Conservation (phyloP, 441 rosid species). For the Manihot esculenta region DNA sequence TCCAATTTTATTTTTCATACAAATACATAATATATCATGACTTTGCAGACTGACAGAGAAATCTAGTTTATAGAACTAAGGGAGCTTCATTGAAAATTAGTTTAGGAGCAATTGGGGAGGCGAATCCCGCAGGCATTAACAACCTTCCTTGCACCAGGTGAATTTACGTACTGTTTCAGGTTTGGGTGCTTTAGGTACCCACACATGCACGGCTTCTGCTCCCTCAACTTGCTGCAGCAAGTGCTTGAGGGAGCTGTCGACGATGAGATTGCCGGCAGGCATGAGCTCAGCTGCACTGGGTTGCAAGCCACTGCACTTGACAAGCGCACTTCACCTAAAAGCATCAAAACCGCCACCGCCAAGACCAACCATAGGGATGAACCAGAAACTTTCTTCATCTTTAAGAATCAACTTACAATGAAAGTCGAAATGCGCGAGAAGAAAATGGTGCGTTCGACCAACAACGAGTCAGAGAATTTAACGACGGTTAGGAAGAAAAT, state of each 20-base stretch:
- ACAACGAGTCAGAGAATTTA: not conserved
- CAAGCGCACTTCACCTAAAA: slow-evolving; percentile 2
- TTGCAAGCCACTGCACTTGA: slow-evolving; percentile 48
- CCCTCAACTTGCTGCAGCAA: slow-evolving; percentile 50
- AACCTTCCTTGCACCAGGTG: slow-evolving; percentile 46
- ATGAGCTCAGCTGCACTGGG: slow-evolving; percentile 44
- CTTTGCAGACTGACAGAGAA: no score
- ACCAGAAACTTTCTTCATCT: slow-evolving; percentile 13
- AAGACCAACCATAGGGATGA: slow-evolving; percentile 10
- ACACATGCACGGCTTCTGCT: slow-evolving; percentile 63
- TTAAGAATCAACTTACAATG: not conserved
- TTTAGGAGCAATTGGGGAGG: slow-evolving; percentile 45
- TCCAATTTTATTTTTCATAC: no score
- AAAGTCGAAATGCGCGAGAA: not conserved
- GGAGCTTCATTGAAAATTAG: no score
- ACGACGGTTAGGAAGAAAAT: not conserved
- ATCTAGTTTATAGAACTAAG: no score
- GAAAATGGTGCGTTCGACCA: not conserved
- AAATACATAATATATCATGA: no score
- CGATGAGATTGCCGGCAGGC: slow-evolving; percentile 35
- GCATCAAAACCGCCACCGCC: slow-evolving; percentile 7
- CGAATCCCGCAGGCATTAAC: slow-evolving; percentile 39
- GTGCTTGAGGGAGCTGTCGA: slow-evolving; percentile 36
- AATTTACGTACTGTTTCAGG: slow-evolving; percentile 32
- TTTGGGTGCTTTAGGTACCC: slow-evolving; percentile 48